A percentile compares a stretch with the other conserved stretches of the same genome.
Conservation (phyloP, 1,284 basidiomycete species). For the Apiotrichum sp. region DNA sequence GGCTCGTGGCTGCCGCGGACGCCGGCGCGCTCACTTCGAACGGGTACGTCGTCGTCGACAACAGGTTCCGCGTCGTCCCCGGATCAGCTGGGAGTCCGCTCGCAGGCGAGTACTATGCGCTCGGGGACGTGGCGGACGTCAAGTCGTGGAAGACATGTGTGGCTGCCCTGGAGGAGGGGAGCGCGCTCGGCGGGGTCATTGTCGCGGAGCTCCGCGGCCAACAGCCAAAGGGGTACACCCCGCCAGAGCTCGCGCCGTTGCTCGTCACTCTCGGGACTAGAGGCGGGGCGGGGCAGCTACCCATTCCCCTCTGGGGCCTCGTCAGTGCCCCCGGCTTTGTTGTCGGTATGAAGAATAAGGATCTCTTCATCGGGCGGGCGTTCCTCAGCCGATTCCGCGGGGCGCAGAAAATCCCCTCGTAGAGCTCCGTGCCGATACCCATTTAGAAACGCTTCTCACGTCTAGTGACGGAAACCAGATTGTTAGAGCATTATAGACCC, state of each 20-base stretch:
- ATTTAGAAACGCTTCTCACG: too few species aligned
- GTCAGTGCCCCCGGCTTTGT: constrained; percentile 23
- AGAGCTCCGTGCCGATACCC: too few species aligned
- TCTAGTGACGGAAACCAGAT: too few species aligned
- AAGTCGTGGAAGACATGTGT: constrained; percentile 35
- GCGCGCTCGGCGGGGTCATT: constrained; percentile 21
- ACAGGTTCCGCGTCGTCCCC: constrained; percentile 30
- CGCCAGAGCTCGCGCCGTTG: constrained; percentile 22
- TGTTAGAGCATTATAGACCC: too few species aligned
- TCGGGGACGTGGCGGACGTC: constrained; percentile 38
- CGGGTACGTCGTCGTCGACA: constrained; percentile 41
- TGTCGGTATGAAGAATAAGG: constrained; percentile 27
- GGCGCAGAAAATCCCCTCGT: constrained; percentile 18
- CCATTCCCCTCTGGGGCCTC: constrained; percentile 24
- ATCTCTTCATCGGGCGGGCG: constrained; percentile 23
- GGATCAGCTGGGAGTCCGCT: constrained; percentile 12
- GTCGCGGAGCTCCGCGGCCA: constrained; percentile 29
- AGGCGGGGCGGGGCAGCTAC: constrained; percentile 26
- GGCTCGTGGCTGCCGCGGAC: constrained; percentile 37
- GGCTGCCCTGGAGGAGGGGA: constrained; percentile 16
- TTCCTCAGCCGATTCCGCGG: constrained; percentile 32
- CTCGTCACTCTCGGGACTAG: constrained; percentile 32
- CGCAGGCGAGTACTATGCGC: constrained; percentile 37
- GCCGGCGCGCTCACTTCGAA: constrained; percentile 28
- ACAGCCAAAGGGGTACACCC: constrained; percentile 22